Evolutionary conservation across 768 basidiomycete genomes (phyloP), one percentile per base, ranked within the genome.

Genomic region (Suillus fuscotomentosus): DNA sequence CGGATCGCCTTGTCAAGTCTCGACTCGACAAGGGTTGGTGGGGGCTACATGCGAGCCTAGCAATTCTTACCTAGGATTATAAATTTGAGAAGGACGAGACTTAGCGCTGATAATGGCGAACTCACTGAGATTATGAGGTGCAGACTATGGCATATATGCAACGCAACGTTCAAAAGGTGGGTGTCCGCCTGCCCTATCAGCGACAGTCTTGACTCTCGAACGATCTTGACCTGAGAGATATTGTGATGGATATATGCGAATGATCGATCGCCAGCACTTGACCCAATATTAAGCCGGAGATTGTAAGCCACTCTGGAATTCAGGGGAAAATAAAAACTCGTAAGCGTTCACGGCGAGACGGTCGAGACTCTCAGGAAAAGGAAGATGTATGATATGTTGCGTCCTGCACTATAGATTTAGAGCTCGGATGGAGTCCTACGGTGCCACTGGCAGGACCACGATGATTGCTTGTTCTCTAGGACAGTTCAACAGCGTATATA

Each of bases 381-480:
- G 17, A 20, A 27, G 27, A 31, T 34, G 51, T 53, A 53, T 31
- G 8, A 6, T 31, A 53, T 53, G 50, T 51, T 3, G 8, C 8
- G 3, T 27, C 27, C 22, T 24, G 48, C 22, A 50, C 48, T 6
- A 22, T 24, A 24, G 13, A 48, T 7, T 24, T 22, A 48, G 47
- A 15, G 14, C 48, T 50, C 14, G 13, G 47, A 48, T 24, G 22
- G 22, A 14, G 24, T 14, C 48, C 14, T 22, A 24, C 13, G 14
- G 50, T 50, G 7, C 15, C 24, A 36, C 36, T 36, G 36, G 36
- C 36, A 95, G 75, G 53, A 91, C 76, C 84, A 93, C 88, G 75
- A 89, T 94, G 93, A 91, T 60, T 88, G 81, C 45, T 75, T 80
- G 65, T 82, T 76, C 75, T 89, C 86, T 63, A 77, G 74, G 67